Evolutionary conservation across 495 filamentous ascomycete species (phyloP).

Genomic region (Tuber umbilicatum): DNA sequence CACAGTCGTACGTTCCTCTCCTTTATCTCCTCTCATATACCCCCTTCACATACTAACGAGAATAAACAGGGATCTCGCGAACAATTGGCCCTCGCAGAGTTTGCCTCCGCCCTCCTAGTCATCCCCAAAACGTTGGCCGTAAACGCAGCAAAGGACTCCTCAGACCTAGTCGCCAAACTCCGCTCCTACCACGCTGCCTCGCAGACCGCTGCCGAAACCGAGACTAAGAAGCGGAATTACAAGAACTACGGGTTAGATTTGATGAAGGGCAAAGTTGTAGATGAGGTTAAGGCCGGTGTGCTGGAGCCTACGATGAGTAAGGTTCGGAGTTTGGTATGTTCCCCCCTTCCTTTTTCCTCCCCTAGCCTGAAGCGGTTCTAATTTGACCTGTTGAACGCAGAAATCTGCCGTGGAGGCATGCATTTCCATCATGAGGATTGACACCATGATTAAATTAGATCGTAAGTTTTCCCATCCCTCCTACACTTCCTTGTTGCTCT

Average conservation of each 20-base stretch:
- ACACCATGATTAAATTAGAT: conserved; percentile 98
- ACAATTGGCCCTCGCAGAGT: conserved; percentile 96
- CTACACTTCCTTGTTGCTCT: neutral
- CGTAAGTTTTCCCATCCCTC: conserved; percentile 40
- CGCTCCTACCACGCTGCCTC: conserved; percentile 90
- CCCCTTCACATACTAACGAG: conserved; percentile 3
- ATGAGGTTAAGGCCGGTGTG: conserved; percentile 90
- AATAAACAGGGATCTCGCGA: conserved; percentile 70
- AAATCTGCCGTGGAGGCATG: conserved; percentile 99
- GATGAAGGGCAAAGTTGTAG: conserved; percentile 79
- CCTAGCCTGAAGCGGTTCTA: neutral
- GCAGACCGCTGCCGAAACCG: conserved; percentile 76
- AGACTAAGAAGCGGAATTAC: conserved; percentile 88
- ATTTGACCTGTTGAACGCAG: conserved; percentile 5
- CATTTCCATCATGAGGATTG: conserved; percentile 98
- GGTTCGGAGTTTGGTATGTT: conserved; percentile 67
- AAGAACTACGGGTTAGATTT: conserved; percentile 96
- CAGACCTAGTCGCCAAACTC: conserved; percentile 90
- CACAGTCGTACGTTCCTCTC: conserved; percentile 62
- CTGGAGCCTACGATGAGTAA: conserved; percentile 98
- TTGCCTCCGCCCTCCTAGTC: conserved; percentile 85
- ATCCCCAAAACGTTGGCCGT: conserved; percentile 96
- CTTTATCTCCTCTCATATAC: neutral
- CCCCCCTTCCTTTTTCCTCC: neutral
- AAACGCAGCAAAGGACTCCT: conserved; percentile 93